Percentiles rank a stretch among this genome's conserved stretches.
Evolutionary conservation across 306 rosid genomes (phyloP).

Genomic region (Cercis canadensis): DNA sequence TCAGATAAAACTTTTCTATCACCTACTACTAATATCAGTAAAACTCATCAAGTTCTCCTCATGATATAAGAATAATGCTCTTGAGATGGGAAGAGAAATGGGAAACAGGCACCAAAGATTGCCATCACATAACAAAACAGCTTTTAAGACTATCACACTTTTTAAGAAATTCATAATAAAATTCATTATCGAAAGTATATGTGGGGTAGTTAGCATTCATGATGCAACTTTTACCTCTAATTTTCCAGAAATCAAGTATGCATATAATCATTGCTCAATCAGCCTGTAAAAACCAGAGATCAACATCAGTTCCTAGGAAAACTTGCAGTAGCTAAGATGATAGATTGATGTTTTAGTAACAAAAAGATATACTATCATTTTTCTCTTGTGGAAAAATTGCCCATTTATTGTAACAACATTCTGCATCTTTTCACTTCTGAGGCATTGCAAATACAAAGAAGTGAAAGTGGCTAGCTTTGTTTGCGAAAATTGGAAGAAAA

Average conservation of each 20-base stretch:
- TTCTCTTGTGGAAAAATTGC: neutral
- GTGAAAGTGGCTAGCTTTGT: too few relatives aligned
- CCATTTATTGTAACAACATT: conserved; percentile 1
- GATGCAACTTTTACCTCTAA: conserved; percentile 62
- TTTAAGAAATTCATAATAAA: too few relatives aligned
- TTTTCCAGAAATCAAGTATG: conserved; percentile 41
- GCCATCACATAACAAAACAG: neutral
- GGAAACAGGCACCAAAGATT: too few relatives aligned
- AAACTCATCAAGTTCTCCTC: too few relatives aligned
- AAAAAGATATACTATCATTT: neutral
- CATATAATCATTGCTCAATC: conserved; percentile 43
- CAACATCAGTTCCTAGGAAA: conserved; percentile 35
- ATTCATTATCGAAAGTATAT: neutral
- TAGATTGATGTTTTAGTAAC: neutral
- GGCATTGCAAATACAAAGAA: too few relatives aligned
- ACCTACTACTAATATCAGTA: too few relatives aligned
- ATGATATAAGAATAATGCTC: too few relatives aligned
- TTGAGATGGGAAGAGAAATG: too few relatives aligned
- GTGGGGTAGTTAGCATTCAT: conserved; percentile 15
- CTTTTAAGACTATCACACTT: neutral
- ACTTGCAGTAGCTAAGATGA: conserved; percentile 21
- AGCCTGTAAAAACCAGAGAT: conserved; percentile 61
- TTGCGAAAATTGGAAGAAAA: too few relatives aligned
- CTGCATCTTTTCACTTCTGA: too few relatives aligned
- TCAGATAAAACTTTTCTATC: too few relatives aligned